Base-by-base conservation (phyloP, 2,329 filamentous ascomycete genomes). In the Zymoseptoria tritici region DNA sequence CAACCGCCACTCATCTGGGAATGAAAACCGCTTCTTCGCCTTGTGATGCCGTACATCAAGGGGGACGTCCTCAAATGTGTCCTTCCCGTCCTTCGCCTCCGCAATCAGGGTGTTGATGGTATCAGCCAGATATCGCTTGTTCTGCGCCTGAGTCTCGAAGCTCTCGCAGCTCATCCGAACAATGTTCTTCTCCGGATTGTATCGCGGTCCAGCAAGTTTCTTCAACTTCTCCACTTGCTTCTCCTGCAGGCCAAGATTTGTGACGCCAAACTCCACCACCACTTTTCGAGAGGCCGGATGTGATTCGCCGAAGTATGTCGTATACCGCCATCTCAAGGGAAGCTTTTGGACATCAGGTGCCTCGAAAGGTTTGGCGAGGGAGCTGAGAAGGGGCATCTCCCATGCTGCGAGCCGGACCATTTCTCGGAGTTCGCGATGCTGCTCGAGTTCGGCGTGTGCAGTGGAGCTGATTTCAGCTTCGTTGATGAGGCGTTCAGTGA, bases 201-300 rank as follows among this genome's bases (percentile, higher is more conserved):
- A 97, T 65, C 94, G 87, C 16, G 86, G 75, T 1, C 94, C 95
- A 20, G 84, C 85, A 52, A 99, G 82, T 79, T 97, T 97, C 75
- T 88, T 88, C 62, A 99, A 81, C 75, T 97, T 99, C 71, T 82
- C 74, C 64, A 83, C 81, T 76, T 97, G 90, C 46, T 80, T 75
- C 16, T 83, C 77, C 22, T 82, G 85, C 57, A 96, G 81, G 62
- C 81, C 78, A 19, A 73, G 74, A 76, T 97, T 91, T 75, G 75
- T 62, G 89, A 87, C 64, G 82, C 85, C 55, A 76, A 97, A 96
- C 73, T 97, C 90, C 58, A 97, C 85, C 11, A 97, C 92, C 20
- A 99, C 92, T 80, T 99, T 99, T 72, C 86, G 87, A 76, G 91
- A 86, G 2, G 93, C 91, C 0, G 94, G 93, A 77, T 99, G 95